Conservation (phyloP, 2,329 filamentous ascomycete species). For the Neofusicoccum laricinum region DNA sequence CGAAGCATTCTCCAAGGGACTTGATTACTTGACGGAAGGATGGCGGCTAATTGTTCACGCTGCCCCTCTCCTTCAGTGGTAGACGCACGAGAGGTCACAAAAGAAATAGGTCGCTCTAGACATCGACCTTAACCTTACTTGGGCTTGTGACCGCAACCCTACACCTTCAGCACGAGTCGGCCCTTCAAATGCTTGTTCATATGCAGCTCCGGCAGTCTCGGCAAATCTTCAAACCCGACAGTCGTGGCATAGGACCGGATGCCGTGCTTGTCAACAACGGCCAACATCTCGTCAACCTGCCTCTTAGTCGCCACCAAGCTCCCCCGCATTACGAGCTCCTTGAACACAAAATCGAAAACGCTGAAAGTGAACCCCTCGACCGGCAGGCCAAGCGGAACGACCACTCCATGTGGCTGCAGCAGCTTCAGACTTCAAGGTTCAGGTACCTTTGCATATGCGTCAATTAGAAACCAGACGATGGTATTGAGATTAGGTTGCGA, state of each 20-base stretch:
- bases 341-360: slow-evolving; percentile 25
- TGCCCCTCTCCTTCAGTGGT: too few relatives aligned
- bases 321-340: slow-evolving; percentile 26
- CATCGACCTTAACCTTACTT: too few relatives aligned
- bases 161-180: slow-evolving; percentile 27
- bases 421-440: slow-evolving; percentile 26
- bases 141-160: too few relatives aligned
- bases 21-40: too few relatives aligned
- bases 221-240: slow-evolving; percentile 24
- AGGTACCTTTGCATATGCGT: too few relatives aligned
- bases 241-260: slow-evolving; percentile 25
- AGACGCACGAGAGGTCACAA: too few relatives aligned
- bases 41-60: too few relatives aligned
- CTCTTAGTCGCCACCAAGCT: slow-evolving; percentile 27
- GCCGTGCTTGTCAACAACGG: slow-evolving; percentile 22
- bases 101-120: too few relatives aligned
- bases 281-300: slow-evolving; percentile 26
- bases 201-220: slow-evolving; percentile 23
- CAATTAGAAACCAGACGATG: too few relatives aligned
- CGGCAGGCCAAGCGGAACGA: slow-evolving; percentile 27
- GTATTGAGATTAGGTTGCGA: too few relatives aligned
- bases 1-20: too few relatives aligned
- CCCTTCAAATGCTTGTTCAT: slow-evolving; percentile 25
- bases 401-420: slow-evolving; percentile 24
- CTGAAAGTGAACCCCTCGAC: slow-evolving; percentile 28